Evolutionary conservation across 768 basidiomycete species (phyloP), one percentile per base, ranked within the genome.

Genomic region (Infundibulicybe gibba): DNA sequence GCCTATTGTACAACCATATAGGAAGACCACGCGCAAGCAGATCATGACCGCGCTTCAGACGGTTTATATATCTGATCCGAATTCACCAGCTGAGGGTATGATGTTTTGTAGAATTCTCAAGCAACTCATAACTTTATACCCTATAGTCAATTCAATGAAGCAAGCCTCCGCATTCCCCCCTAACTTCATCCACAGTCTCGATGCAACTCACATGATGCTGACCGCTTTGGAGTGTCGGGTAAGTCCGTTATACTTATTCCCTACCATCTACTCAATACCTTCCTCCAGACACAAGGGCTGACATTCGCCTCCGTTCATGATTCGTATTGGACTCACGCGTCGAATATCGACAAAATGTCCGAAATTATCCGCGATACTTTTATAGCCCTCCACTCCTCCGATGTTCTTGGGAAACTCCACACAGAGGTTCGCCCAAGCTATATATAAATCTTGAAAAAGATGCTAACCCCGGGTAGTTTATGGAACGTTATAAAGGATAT

Each of bases 181-280:
- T 41, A 99, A 99, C 70, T 98, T 95, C 59, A 92, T 99, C 44
- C 97, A 99, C 62, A 91, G 89, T 59, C 75, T 99, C 21, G 97
- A 99, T 63, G 97, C 97, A 2, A 95, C 95, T 1, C 97, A 99
- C 68, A 98, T 99, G 94, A 86, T 97, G 81, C 68, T 97, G 55
- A 97, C 94, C 2, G 94, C 95, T 9, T 74, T 95, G 40, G 87
- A 92, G 54, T 97, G 94, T 64, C 71, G 77, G 52, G 92, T 90
- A 64, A 45, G 85, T 67, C 34, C 35, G 35, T 32, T 6, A 14
- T 21, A 38, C 17, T 32, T 11, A 3, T 42, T 33, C 11, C 31
- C 41, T 43, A 17, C 39, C 30, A 9, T 55, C 44, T 39, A 43
- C 30, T 53, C 16, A 49, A 48, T 43, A 11, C 32, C 35, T 11